These are phyloP conservation scores for Cercophora sp. DNA, from an alignment of 495 filamentous ascomycete species.

Conservation along the genomic window DNA sequence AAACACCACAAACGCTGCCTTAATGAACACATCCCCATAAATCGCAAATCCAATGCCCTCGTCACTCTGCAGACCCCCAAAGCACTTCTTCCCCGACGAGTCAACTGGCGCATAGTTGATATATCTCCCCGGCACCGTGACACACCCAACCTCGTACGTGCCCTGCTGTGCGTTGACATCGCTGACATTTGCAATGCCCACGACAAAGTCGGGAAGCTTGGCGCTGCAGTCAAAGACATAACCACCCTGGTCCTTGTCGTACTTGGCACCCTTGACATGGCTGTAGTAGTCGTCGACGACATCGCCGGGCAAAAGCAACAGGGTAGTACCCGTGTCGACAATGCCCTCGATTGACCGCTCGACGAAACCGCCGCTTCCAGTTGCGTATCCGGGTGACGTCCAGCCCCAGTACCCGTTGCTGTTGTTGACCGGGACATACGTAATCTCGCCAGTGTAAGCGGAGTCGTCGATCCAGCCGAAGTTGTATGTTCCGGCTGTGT, in stretches of 20 bases:
- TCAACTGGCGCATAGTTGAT: conserved; percentile 50
- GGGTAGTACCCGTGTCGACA: conserved; percentile 70
- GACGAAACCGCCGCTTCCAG: conserved; percentile 44
- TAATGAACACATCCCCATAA: conserved; percentile 75
- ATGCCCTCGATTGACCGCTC: conserved; percentile 46
- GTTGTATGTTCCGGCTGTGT: conserved; percentile 62
- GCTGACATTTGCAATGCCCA: conserved; percentile 48
- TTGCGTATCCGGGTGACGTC: conserved; percentile 55
- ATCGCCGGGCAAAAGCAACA: conserved; percentile 55
- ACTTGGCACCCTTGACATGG: conserved; percentile 48
- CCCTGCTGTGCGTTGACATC: too few relatives aligned
- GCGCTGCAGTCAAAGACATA: conserved; percentile 65
- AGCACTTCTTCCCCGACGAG: conserved; percentile 44
- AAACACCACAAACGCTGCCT: conserved; percentile 68
- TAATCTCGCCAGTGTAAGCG: conserved; percentile 61
- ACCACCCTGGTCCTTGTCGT: conserved; percentile 51
- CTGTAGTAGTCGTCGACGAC: conserved; percentile 63
- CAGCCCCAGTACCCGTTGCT: conserved; percentile 69
- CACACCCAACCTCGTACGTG: conserved; percentile 24
- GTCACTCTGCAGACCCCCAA: conserved; percentile 61
- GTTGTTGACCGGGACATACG: conserved; percentile 57
- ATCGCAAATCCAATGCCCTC: conserved; percentile 62
- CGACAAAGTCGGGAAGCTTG: conserved; percentile 58
- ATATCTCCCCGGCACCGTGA: conserved; percentile 52
- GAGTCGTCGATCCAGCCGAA: conserved; percentile 67